These are phyloP conservation scores for Gentiana dahurica DNA, from an alignment of 257 asterid genomes.

Conservation along the genomic window DNA sequence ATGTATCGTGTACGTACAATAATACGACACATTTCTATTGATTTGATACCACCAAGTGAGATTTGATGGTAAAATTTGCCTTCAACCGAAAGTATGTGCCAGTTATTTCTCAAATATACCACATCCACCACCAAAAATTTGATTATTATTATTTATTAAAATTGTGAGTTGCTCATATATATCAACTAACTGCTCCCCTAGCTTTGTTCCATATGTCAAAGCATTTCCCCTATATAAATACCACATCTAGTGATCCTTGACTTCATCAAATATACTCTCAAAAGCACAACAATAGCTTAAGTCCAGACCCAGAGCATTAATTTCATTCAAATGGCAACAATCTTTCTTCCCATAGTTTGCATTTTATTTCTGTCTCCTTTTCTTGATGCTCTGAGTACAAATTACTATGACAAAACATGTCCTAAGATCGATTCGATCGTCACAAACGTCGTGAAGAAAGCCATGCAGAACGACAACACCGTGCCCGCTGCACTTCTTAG, in stretches of 20 bases:
- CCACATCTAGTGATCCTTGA: constrained; percentile 1
- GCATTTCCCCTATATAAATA: not conserved
- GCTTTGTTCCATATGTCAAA: too few relatives aligned
- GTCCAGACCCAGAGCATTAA: not conserved
- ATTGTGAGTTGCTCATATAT: too few relatives aligned
- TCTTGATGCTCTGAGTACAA: constrained; percentile 38
- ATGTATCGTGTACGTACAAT: too few relatives aligned
- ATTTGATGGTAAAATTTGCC: too few relatives aligned
- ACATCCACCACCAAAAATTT: too few relatives aligned
- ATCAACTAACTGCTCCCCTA: too few relatives aligned
- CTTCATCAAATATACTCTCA: not conserved
- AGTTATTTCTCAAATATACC: too few relatives aligned
- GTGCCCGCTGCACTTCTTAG: constrained; percentile 85
- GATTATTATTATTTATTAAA: too few relatives aligned
- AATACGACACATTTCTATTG: too few relatives aligned
- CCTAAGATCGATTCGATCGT: constrained; percentile 45
- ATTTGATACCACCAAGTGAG: too few relatives aligned
- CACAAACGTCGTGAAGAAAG: constrained; percentile 36
- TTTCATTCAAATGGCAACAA: constrained; percentile 25
- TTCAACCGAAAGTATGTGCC: too few relatives aligned
- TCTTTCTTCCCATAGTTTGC: constrained; percentile 13
- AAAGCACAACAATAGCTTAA: not conserved
- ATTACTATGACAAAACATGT: constrained; percentile 64
- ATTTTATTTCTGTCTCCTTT: constrained; percentile 12
- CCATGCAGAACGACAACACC: constrained; percentile 52